Percentiles rank a stretch among this genome's conserved stretches.
These are phyloP conservation scores for Tricholoma matsutake DNA, from an alignment of 768 basidiomycete species.

Conservation along the genomic window DNA sequence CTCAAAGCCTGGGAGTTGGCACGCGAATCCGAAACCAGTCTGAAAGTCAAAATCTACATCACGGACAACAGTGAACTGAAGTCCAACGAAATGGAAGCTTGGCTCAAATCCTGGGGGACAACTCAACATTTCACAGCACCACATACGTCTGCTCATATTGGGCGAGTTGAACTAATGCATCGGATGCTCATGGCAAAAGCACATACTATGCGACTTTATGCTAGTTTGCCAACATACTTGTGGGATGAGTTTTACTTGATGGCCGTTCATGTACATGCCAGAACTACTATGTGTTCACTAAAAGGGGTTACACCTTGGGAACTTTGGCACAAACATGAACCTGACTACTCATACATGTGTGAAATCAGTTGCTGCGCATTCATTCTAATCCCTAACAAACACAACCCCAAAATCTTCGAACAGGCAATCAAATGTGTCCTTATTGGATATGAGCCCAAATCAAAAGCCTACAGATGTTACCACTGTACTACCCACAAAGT, in stretches of 20 bases:
- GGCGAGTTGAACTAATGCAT: conserved; percentile 31
- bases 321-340: conserved; percentile 17
- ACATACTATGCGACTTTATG: conserved; percentile 22
- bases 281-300: conserved; percentile 5
- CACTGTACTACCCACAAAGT: conserved; percentile 16
- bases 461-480: conserved; percentile 33
- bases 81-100: neutral
- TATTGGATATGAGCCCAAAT: conserved; percentile 31
- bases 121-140: conserved; percentile 18
- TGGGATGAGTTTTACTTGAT: conserved; percentile 31
- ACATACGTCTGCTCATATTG: conserved; percentile 33
- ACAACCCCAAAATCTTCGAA: conserved; percentile 24
- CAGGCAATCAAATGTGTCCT: conserved; percentile 31
- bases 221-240: conserved; percentile 17
- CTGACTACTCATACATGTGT: conserved; percentile 26
- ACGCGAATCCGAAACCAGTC: conserved; percentile 18
- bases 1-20: conserved; percentile 29
- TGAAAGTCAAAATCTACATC: conserved; percentile 11
- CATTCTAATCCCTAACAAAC: conserved; percentile 31
- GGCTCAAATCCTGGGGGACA: no score
- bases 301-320: conserved; percentile 19
- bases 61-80: conserved; percentile 23
- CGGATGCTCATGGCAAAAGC: conserved; percentile 26
- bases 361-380: conserved; percentile 34
- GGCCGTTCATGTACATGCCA: conserved; percentile 12